phyloP scores from a whole-genome alignment of 169 alveolate genomes.

The Babesia ovis region DNA sequence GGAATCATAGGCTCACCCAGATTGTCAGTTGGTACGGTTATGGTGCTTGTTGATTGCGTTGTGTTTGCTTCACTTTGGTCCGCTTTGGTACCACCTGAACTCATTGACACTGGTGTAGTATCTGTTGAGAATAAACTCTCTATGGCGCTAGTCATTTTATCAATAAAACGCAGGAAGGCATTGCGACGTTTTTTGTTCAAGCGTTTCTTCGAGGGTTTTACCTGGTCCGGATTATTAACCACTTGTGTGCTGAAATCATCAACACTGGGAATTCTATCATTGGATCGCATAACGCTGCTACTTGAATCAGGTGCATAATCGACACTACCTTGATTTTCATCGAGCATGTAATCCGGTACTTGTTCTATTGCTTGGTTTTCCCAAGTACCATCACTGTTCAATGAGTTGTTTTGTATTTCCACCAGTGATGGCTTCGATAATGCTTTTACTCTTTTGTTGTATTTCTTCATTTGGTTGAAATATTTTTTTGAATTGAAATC shows the following conservation, averaged over 20 bases:
- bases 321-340: too few species aligned
- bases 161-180: constrained; percentile 16
- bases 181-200: background rate
- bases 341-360: too few species aligned
- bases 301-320: too few species aligned
- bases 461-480: background rate
- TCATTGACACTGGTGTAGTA: constrained; percentile 5
- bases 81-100: background rate
- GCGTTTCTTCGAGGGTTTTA: too few species aligned
- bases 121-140: constrained; percentile 1
- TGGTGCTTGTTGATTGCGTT: background rate
- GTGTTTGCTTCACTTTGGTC: background rate
- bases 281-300: too few species aligned
- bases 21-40: background rate
- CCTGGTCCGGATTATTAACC: too few species aligned
- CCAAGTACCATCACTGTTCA: too few species aligned
- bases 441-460: background rate
- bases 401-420: background rate
- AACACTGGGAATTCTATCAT: too few species aligned
- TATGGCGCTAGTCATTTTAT: background rate
- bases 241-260: too few species aligned
- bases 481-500: constrained; percentile 7
- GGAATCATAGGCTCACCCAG: background rate
- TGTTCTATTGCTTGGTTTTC: too few species aligned
- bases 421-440: background rate